Conservation (phyloP, 1,284 basidiomycete species). For the Ganoderma multipileum region DNA sequence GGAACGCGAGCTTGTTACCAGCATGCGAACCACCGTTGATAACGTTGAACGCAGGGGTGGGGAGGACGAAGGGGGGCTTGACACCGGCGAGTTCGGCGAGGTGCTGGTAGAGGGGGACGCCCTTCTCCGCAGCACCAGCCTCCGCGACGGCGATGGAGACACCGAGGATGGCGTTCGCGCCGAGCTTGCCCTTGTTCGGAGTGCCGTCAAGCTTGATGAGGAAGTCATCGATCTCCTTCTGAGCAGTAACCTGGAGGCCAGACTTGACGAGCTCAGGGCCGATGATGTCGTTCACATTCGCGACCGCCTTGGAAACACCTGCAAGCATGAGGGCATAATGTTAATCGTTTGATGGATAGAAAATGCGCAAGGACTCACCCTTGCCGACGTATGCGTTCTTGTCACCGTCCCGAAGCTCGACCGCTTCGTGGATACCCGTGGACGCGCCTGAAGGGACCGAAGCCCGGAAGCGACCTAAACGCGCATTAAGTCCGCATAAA, state of each 20-base stretch:
- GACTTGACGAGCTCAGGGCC: slow-evolving; percentile 91
- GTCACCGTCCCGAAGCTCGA: slow-evolving; percentile 98
- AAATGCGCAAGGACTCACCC: slow-evolving; percentile 55
- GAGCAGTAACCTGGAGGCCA: slow-evolving; percentile 86
- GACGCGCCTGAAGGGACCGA: slow-evolving; percentile 98
- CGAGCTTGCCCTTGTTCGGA: slow-evolving; percentile 99
- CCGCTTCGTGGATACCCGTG: slow-evolving; percentile 98
- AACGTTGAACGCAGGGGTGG: slow-evolving; percentile 96
- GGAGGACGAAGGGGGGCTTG: slow-evolving; percentile 92
- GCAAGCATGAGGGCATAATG: slow-evolving; percentile 7
- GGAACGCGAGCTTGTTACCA: slow-evolving; percentile 99
- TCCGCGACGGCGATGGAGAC: slow-evolving; percentile 96
- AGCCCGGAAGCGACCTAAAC: slow-evolving; percentile 89
- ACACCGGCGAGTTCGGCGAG: slow-evolving; percentile 95
- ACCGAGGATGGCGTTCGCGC: slow-evolving; percentile 99
- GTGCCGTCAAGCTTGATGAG: slow-evolving; percentile 98
- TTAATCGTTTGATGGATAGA: not conserved
- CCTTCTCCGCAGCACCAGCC: slow-evolving; percentile 95
- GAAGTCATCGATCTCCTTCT: slow-evolving; percentile 98
- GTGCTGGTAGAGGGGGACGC: slow-evolving; percentile 95
- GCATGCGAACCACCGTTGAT: slow-evolving; percentile 99
- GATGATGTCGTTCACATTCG: slow-evolving; percentile 94
- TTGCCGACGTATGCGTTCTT: slow-evolving; percentile 95
- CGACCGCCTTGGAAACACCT: slow-evolving; percentile 95
- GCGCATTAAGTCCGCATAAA: slow-evolving; percentile 21